phyloP scores from a whole-genome alignment of 129 eudicot genomes.

The Chrysanthemum makinoi region DNA sequence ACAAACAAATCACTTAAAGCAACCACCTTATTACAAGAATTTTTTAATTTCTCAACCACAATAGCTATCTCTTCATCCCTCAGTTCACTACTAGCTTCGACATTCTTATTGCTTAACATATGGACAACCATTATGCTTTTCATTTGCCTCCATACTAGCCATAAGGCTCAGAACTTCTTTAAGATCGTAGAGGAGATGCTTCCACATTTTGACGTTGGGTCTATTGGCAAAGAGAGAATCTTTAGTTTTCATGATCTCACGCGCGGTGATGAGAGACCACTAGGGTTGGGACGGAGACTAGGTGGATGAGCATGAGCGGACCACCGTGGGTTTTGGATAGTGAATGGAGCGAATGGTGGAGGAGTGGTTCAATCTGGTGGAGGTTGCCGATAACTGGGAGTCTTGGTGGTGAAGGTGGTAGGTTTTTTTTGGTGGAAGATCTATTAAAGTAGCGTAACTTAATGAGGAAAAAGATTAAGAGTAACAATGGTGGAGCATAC shows the following conservation, averaged over 20 bases:
- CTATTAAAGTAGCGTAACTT: conserved; percentile 17
- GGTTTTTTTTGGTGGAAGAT: conserved; percentile 27
- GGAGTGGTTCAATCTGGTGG: conserved; percentile 51
- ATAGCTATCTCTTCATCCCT: conserved; percentile 48
- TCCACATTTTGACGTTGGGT: conserved; percentile 32
- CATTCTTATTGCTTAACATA: conserved; percentile 55
- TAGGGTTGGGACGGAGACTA: conserved; percentile 51
- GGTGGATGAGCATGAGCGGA: conserved; percentile 55
- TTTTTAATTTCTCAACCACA: conserved; percentile 40
- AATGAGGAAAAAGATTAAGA: conserved; percentile 27
- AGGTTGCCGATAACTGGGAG: conserved; percentile 70
- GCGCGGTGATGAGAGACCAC: conserved; percentile 79
- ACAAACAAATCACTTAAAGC: conserved; percentile 50
- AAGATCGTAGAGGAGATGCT: conserved; percentile 36
- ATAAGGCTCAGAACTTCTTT: conserved; percentile 62
- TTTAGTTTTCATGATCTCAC: conserved; percentile 63
- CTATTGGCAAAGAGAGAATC: conserved; percentile 55
- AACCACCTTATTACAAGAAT: conserved; percentile 11
- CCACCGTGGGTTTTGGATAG: conserved; percentile 56
- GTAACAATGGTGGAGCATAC: conserved; percentile 19
- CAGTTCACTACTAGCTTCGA: conserved; percentile 35
- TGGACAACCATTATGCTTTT: conserved; percentile 59
- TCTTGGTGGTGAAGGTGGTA: conserved; percentile 72
- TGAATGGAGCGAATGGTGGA: conserved; percentile 54
- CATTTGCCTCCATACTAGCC: conserved; percentile 74